phyloP scores from a whole-genome alignment of 345 rosid species.

The Lepidium aucheri region DNA sequence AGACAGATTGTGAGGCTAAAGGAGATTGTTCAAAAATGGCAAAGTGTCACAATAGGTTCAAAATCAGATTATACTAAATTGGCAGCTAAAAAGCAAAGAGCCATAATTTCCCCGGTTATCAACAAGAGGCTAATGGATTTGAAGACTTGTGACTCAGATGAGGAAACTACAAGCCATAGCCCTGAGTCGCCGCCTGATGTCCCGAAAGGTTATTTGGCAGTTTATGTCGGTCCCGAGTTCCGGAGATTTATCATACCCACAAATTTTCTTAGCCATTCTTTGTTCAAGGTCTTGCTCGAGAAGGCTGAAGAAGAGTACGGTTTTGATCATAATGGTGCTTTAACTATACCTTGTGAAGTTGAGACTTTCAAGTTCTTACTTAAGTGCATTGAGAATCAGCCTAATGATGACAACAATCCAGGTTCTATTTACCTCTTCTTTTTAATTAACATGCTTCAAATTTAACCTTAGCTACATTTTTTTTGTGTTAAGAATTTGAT shows the following conservation, averaged over 20 bases:
- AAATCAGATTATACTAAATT: constrained; percentile 24
- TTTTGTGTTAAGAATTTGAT: too few species aligned
- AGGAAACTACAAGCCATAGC: constrained; percentile 60
- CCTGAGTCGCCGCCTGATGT: constrained; percentile 70
- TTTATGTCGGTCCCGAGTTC: constrained; percentile 82
- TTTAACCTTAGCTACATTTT: too few species aligned
- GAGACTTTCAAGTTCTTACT: constrained; percentile 88
- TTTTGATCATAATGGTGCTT: constrained; percentile 73
- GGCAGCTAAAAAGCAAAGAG: background rate
- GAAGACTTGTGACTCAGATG: constrained; percentile 64
- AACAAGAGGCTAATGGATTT: constrained; percentile 39
- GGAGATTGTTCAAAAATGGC: constrained; percentile 87
- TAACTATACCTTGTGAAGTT: constrained; percentile 87
- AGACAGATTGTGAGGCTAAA: constrained; percentile 74
- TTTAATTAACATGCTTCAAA: background rate
- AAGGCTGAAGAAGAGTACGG: constrained; percentile 91
- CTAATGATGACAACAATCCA: constrained; percentile 30
- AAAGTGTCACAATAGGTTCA: constrained; percentile 48
- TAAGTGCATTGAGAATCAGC: constrained; percentile 63
- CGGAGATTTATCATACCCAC: constrained; percentile 93
- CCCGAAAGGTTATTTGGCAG: constrained; percentile 80
- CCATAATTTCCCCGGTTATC: constrained; percentile 39
- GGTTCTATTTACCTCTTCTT: background rate
- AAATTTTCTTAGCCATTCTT: constrained; percentile 63
- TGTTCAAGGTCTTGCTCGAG: constrained; percentile 74